Evolutionary conservation across 2,329 filamentous ascomycete genomes (phyloP).

Genomic region (Botrytis aclada): DNA sequence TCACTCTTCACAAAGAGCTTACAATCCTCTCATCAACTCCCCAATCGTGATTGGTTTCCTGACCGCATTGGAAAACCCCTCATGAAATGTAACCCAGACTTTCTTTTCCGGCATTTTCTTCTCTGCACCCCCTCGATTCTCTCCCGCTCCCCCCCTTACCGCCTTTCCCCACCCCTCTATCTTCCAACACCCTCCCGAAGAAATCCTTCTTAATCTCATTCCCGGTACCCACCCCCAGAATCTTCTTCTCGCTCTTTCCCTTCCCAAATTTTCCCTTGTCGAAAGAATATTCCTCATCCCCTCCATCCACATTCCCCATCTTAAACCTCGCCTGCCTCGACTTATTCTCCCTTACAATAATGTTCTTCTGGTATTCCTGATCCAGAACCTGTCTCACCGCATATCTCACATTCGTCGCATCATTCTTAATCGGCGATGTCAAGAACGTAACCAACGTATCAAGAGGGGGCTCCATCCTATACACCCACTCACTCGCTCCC

Average conservation of each 20-base stretch:
- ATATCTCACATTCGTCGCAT: constrained; percentile 74
- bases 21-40: constrained; percentile 71
- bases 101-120: constrained; percentile 48
- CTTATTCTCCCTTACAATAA: constrained; percentile 62
- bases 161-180: constrained; percentile 43
- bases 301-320: constrained; percentile 45
- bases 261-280: not conserved
- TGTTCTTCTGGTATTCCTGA: constrained; percentile 78
- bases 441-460: constrained; percentile 75
- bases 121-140: constrained; percentile 54
- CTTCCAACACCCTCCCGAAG: constrained; percentile 70
- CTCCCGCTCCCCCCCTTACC: constrained; percentile 49
- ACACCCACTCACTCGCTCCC: constrained; percentile 68
- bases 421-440: constrained; percentile 55
- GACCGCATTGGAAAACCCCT: constrained; percentile 90
- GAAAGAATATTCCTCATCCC: constrained; percentile 19
- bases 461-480: constrained; percentile 91
- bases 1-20: constrained; percentile 10
- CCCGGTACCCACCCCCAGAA: not conserved
- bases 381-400: constrained; percentile 91
- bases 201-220: constrained; percentile 70
- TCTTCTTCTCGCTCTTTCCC: not conserved
- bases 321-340: constrained; percentile 63
- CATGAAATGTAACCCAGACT: constrained; percentile 86
- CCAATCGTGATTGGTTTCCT: constrained; percentile 78